phyloP scores from a whole-genome alignment of 768 basidiomycete genomes.

The Auricularia heimuer region DNA sequence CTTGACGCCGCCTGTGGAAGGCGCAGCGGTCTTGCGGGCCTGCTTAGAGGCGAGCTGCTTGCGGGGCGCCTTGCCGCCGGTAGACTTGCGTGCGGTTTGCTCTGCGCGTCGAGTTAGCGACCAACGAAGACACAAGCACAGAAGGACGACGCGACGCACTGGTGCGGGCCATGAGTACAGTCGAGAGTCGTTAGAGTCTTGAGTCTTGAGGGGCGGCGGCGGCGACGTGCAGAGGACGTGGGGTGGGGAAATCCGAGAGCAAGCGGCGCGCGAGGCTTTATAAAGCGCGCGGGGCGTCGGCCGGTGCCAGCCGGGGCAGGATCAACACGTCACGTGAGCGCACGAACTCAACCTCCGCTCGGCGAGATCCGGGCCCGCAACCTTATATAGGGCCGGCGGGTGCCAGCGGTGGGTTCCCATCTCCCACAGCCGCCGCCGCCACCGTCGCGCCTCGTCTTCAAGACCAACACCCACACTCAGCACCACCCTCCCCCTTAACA shows the following conservation, averaged over 20 bases:
- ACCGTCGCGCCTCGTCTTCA: not conserved
- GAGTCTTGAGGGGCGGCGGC: not conserved
- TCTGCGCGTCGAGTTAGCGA: conserved; percentile 3
- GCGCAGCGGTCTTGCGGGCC: conserved; percentile 22
- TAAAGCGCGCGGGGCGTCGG: too few species aligned
- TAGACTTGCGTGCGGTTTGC: conserved; percentile 27
- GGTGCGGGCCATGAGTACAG: not conserved
- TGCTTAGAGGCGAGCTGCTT: conserved; percentile 29
- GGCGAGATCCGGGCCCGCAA: not conserved
- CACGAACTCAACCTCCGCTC: not conserved
- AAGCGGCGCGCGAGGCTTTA: too few species aligned
- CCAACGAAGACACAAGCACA: not conserved
- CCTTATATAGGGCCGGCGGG: not conserved
- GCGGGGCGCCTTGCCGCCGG: conserved; percentile 24
- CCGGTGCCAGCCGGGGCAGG: not conserved
- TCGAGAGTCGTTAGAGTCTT: not conserved
- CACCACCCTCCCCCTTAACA: not conserved
- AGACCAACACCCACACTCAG: not conserved
- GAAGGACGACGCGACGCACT: not conserved
- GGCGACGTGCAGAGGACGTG: not conserved
- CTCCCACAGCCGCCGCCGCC: not conserved
- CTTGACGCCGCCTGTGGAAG: not conserved
- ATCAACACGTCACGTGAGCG: not conserved
- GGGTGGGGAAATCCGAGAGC: not conserved
- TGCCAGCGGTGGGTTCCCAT: not conserved